Conservation (phyloP, 2,329 filamentous ascomycete genomes). For the Tolypocladium endophyticum region DNA sequence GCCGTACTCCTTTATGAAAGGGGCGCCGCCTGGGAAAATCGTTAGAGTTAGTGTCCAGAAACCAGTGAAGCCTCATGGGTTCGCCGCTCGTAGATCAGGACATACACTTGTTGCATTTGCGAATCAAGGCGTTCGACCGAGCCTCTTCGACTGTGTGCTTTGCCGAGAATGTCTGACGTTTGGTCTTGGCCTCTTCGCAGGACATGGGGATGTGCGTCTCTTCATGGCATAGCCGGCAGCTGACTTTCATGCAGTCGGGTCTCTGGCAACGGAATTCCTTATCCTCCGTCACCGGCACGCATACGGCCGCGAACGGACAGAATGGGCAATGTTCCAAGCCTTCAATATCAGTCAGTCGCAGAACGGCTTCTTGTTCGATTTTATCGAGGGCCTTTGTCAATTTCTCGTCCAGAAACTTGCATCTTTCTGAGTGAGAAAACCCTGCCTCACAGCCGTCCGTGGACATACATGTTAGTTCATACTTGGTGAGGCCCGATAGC, state of each 20-base stretch:
- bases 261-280: slow-evolving; percentile 65
- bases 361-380: slow-evolving; percentile 58
- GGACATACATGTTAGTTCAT: slow-evolving; percentile 61
- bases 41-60: slow-evolving; percentile 6
- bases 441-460: slow-evolving; percentile 51
- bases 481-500: slow-evolving; percentile 58
- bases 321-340: slow-evolving; percentile 70
- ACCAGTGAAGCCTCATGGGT: no score
- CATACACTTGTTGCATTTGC: slow-evolving; percentile 59
- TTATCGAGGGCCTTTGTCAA: slow-evolving; percentile 53
- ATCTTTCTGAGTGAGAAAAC: slow-evolving; percentile 47
- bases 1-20: slow-evolving; percentile 67
- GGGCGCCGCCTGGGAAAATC: slow-evolving; percentile 41
- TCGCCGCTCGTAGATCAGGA: not conserved
- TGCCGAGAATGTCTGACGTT: slow-evolving; percentile 43
- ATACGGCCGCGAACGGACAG: slow-evolving; percentile 70
- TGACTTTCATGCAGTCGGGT: slow-evolving; percentile 50
- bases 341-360: slow-evolving; percentile 61
- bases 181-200: slow-evolving; percentile 55
- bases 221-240: slow-evolving; percentile 57
- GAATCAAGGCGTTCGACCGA: slow-evolving; percentile 69
- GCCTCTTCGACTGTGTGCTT: slow-evolving; percentile 70
- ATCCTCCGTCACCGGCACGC: slow-evolving; percentile 54
- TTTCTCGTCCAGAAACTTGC: slow-evolving; percentile 46
- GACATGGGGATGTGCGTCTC: slow-evolving; percentile 62